Evolutionary conservation across 305 asterid species (phyloP).

Genomic region (Lippia alba): DNA sequence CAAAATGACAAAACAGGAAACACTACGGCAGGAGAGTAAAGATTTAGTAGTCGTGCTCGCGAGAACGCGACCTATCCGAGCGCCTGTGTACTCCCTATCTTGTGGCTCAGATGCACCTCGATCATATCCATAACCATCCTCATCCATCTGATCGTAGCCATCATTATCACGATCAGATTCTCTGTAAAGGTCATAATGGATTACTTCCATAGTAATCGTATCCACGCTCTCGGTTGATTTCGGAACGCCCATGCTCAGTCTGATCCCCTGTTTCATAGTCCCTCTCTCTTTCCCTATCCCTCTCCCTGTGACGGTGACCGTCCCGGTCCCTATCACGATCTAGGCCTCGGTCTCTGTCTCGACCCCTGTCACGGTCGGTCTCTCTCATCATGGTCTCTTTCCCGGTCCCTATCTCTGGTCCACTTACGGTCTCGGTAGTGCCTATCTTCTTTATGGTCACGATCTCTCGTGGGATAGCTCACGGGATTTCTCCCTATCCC

Average conservation of each 20-base stretch:
- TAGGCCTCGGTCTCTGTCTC: conserved; percentile 54
- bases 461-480: conserved; percentile 86
- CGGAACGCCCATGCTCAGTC: conserved; percentile 50
- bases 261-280: too few species aligned
- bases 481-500: conserved; percentile 68
- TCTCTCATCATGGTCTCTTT: conserved; percentile 70
- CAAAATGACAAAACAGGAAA: conserved; percentile 1
- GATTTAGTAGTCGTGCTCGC: conserved; percentile 54
- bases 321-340: conserved; percentile 55
- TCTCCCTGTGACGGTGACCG: conserved; percentile 60
- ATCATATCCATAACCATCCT: conserved; percentile 70
- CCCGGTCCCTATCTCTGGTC: conserved; percentile 68
- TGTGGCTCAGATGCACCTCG: conserved; percentile 59
- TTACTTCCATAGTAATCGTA: conserved; percentile 59
- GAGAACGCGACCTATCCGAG: conserved; percentile 64
- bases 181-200: conserved; percentile 64
- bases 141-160: conserved; percentile 85
- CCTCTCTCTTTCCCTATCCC: conserved; percentile 50
- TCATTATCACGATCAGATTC: conserved; percentile 64
- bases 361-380: conserved; percentile 63
- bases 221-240: conserved; percentile 56
- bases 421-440: conserved; percentile 91
- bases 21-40: not conserved
- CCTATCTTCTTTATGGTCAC: conserved; percentile 85
- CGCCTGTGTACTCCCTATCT: conserved; percentile 67